Conservation (phyloP, 257 asterid genomes). For the Knoxia roxburghii region DNA sequence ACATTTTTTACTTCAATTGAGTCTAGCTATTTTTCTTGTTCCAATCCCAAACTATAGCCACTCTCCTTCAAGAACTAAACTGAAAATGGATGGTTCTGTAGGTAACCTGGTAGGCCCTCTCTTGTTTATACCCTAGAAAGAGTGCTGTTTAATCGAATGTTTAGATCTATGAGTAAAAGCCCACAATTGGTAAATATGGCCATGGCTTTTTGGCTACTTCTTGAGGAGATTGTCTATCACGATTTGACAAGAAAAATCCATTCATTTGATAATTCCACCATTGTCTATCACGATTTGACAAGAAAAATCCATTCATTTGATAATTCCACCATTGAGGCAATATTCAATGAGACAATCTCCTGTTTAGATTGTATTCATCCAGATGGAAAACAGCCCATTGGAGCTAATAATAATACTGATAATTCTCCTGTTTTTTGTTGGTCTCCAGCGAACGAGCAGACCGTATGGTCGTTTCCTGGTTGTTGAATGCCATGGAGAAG, state of each 20-base stretch:
- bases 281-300: conserved; percentile 17
- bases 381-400: neutral
- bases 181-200: conserved; percentile 17
- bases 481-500: no score
- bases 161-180: conserved; percentile 6
- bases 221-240: conserved; percentile 18
- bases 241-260: conserved; percentile 15
- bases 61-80: neutral
- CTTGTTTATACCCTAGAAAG: conserved; percentile 17
- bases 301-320: conserved; percentile 12
- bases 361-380: conserved; percentile 8
- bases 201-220: conserved; percentile 15
- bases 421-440: neutral
- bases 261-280: conserved; percentile 6
- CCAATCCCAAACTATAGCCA: neutral
- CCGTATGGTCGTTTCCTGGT: no score
- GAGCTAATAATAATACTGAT: no score
- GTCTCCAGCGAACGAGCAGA: no score
- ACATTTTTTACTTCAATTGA: neutral
- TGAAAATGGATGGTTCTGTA: conserved; percentile 10
- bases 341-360: conserved; percentile 9
- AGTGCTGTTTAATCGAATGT: conserved; percentile 15
- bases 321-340: conserved; percentile 7
- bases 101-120: conserved; percentile 13
- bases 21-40: neutral